Conservation (phyloP, 257 asterid genomes). For the Catharanthus roseus region DNA sequence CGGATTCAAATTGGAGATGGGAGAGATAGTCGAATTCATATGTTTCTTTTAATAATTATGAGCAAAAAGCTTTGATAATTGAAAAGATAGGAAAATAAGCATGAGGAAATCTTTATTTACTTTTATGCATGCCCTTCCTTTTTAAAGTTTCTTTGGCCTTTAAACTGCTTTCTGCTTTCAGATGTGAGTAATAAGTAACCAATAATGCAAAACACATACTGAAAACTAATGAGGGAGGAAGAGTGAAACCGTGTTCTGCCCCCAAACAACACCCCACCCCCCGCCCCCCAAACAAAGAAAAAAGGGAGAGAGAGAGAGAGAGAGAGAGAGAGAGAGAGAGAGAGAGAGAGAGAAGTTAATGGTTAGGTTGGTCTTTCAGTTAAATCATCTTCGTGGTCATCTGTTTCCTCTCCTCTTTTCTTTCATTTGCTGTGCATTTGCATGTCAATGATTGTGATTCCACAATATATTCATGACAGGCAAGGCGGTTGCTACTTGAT, state of each 20-base stretch:
- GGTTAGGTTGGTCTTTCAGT: neutral
- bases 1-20: too few species aligned
- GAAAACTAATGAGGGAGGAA: neutral
- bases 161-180: neutral
- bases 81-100: neutral
- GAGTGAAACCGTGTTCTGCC: too few species aligned
- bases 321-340: too few species aligned
- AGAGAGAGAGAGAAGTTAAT: too few species aligned
- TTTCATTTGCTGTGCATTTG: neutral
- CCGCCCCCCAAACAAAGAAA: neutral
- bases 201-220: neutral
- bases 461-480: slow-evolving; percentile 41
- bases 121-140: too few species aligned
- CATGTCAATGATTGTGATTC: neutral
- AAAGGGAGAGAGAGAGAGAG: neutral
- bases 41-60: too few species aligned
- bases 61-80: neutral
- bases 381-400: neutral
- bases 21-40: too few species aligned
- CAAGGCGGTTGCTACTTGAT: slow-evolving; percentile 78
- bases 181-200: neutral
- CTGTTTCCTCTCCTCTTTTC: neutral
- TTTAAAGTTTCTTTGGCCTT: neutral
- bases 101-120: neutral
- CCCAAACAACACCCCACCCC: too few species aligned